These are phyloP conservation scores for Chaetomiaceae sp. DNA, from an alignment of 2,329 filamentous ascomycete species.

Conservation along the genomic window DNA sequence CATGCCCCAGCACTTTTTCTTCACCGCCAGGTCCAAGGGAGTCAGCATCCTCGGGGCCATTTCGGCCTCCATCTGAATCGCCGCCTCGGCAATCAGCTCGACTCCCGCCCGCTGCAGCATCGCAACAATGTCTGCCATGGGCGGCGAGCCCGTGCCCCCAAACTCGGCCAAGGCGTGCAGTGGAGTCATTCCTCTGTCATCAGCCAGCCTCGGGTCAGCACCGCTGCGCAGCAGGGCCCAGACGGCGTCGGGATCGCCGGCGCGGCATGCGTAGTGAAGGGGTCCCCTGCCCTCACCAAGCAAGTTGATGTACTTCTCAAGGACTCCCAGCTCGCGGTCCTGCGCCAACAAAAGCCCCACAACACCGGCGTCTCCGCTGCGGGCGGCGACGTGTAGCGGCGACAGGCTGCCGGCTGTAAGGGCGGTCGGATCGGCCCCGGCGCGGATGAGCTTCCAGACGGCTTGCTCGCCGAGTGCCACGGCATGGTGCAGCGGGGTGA, in stretches of 20 bases:
- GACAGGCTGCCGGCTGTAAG: not conserved
- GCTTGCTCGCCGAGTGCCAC: not conserved
- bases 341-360: not conserved
- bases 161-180: slow-evolving; percentile 2
- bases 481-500: not conserved
- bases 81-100: not conserved
- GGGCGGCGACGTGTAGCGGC: slow-evolving; percentile 8
- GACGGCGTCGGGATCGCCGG: slow-evolving; percentile 6
- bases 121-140: not conserved
- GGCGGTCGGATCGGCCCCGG: not conserved
- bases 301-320: slow-evolving; percentile 4
- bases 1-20: not conserved
- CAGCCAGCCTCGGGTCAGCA: not conserved
- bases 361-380: not conserved
- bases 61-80: not conserved
- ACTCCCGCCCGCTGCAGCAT: not conserved
- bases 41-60: not conserved
- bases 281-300: not conserved
- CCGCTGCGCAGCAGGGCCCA: slow-evolving; percentile 8
- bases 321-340: not conserved
- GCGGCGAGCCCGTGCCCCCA: not conserved
- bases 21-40: not conserved
- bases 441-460: not conserved
- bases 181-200: not conserved
- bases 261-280: slow-evolving; percentile 10